Evolutionary conservation across 169 alveolate genomes (phyloP).

Genomic region (Babesia bovis): DNA sequence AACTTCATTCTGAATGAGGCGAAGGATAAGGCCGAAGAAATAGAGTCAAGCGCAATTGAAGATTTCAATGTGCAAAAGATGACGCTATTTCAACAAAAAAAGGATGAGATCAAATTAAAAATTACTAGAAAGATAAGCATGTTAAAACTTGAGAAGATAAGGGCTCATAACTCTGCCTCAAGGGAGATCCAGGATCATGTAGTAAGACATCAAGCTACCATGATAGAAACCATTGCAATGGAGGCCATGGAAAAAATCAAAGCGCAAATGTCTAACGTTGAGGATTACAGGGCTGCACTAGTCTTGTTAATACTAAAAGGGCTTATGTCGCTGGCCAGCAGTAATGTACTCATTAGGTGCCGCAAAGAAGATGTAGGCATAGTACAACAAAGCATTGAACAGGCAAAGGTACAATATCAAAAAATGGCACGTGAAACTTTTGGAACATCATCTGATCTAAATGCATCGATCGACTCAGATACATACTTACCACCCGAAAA

Average conservation of each 20-base stretch:
- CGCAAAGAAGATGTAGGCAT: conserved; percentile 82
- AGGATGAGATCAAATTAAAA: conserved; percentile 86
- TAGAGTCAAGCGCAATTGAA: conserved; percentile 89
- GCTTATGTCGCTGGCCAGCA: conserved; percentile 76
- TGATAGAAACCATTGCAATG: conserved; percentile 76
- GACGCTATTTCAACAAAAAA: conserved; percentile 86
- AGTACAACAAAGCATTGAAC: conserved; percentile 78
- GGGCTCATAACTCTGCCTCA: conserved; percentile 85
- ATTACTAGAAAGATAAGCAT: conserved; percentile 74
- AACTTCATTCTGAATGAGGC: conserved; percentile 92
- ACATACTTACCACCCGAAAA: conserved; percentile 71
- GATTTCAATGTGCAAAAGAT: conserved; percentile 90
- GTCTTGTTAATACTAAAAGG: conserved; percentile 80
- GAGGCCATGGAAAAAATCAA: conserved; percentile 78
- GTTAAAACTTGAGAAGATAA: conserved; percentile 78
- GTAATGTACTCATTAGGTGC: conserved; percentile 82
- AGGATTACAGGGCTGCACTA: conserved; percentile 75
- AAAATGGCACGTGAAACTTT: conserved; percentile 72
- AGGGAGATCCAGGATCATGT: conserved; percentile 85
- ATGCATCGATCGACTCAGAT: conserved; percentile 76
- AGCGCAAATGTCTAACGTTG: conserved; percentile 60
- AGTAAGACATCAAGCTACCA: conserved; percentile 82
- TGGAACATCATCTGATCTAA: conserved; percentile 73
- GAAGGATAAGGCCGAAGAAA: conserved; percentile 90
- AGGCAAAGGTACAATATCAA: conserved; percentile 75